Base-by-base conservation (phyloP, 2,329 filamentous ascomycete genomes). In the Corynespora cassiicola region DNA sequence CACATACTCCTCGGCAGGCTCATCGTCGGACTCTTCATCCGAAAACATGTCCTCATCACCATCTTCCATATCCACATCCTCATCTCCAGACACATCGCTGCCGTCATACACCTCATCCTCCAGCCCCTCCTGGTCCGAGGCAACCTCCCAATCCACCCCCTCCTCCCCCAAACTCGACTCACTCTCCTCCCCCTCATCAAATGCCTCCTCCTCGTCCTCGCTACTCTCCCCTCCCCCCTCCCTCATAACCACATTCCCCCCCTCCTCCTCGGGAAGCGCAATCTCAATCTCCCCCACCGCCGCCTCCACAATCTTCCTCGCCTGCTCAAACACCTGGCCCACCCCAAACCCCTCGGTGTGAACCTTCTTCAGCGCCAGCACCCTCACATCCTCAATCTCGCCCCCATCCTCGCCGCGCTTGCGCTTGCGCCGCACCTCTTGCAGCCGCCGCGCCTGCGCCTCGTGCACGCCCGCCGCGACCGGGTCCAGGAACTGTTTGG, bases 321-420 rank as follows among this genome's bases (percentile, higher is more conserved):
- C 87, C 72, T 99, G 94, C 68, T 96, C 89, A 88, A 92, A 99
- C 27, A 99, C 85, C 69, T 97, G 92, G 14, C 85, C 82, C 8
- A 88, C 85, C 56, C 87, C 88, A 55, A 97, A 96, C 0, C 92
- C 94, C 40, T 95, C 84, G 6, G 90, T 76, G 64, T 96, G 88
- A 11, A 99, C 75, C 68, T 88, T 90, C 56, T 87, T 85, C 57
- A 96, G 75, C 57, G 90, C 90, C 48, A 96, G 63, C 2, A 87
- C 73, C 31, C 70, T 49, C 20, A 69, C 69, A 34, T 77, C 71
- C 4, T 66, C 69, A 17, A 70, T 62, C 24, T 78, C 72, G 21
- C 61, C 66, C n/a, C n/a, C n/a, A n/a, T n/a, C n/a, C 29, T 78
- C 75, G 7, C 76, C 77, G 52, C 88, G 78, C 75, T 94, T 95